Evolutionary conservation across 2,329 filamentous ascomycete genomes (phyloP), one percentile per base, ranked within the genome.

Genomic region (Monilinia polystroma): DNA sequence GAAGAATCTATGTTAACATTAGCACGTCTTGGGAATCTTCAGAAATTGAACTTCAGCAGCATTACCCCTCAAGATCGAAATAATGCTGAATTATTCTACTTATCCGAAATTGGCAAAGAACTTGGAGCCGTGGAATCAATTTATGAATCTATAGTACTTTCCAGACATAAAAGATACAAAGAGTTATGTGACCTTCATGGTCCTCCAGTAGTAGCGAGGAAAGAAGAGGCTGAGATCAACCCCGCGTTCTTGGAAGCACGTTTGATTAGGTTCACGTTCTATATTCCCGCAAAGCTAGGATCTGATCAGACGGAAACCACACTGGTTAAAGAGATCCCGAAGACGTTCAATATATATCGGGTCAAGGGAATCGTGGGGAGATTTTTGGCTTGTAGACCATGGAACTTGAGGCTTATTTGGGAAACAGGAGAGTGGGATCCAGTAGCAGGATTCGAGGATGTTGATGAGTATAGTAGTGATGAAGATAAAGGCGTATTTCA

Each of bases 81-180:
- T 64, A 95, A 98, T 74, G 93, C 93, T 5, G 95, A 98, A 73
- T 89, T 94, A 74, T 99, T 96, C 77, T 99, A 99, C 77, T 85
- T 98, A 14, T 91, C 89, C 0, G 85, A 90, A 64, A 95, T 97
- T 67, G 90, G 85, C 14, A 88, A 87, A 69, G 91, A 95, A 75
- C 81, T 97, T 51, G 84, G 87, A 1, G 80, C 82, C 4, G 84
- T 86, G 0, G 80, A 86, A 0, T 82, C 85, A 66, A 77, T 77
- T 3, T 78, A 81, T 2, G 84, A 88, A 70, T 78, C 77, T 0
- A 79, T 80, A 1, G 83, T 96, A 0, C 76, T 90, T 3, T 78
- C 76, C 0, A 78, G 80, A 4, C 93, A 98, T 77, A 88, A 87
- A 10, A 84, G 92, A 5, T 98, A 91, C 76, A 73, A 76, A 0